A percentile compares a stretch with the other conserved stretches of the same genome.
phyloP scores from a whole-genome alignment of 2,329 filamentous ascomycete genomes.

The Exophiala viscosa region DNA sequence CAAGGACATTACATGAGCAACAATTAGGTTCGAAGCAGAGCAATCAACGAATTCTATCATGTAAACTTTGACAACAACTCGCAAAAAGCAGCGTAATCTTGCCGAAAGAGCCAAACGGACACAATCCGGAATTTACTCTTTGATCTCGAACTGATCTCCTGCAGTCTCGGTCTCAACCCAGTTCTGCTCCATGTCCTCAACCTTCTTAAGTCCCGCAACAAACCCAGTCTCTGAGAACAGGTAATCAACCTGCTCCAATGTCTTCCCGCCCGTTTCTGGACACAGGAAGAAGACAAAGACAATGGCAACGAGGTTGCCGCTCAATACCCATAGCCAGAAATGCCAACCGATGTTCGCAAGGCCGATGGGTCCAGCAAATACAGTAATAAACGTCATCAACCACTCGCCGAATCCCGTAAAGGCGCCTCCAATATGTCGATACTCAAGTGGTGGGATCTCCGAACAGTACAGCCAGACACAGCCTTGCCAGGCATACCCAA shows the following conservation, averaged over 20 bases:
- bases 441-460: conserved; percentile 35
- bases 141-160: no score
- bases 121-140: no score
- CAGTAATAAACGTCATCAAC: conserved; percentile 36
- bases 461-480: conserved; percentile 32
- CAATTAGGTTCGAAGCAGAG: no score
- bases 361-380: conserved; percentile 36
- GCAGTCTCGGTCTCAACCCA: conserved; percentile 17
- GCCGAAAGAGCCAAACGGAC: no score
- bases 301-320: conserved; percentile 30
- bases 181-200: not conserved
- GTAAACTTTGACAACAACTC: no score
- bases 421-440: conserved; percentile 35
- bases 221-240: conserved; percentile 11
- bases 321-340: conserved; percentile 30
- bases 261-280: conserved; percentile 23
- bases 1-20: no score
- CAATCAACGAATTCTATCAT: no score
- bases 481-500: conserved; percentile 33
- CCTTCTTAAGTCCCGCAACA: not conserved
- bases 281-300: conserved; percentile 24
- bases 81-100: no score
- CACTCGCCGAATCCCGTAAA: conserved; percentile 34
- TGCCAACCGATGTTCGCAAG: conserved; percentile 34
- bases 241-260: conserved; percentile 20